A percentile compares a stretch with the other conserved stretches of the same genome.
Evolutionary conservation across 1,284 basidiomycete species (phyloP).

Genomic region (Cyathus olla): DNA sequence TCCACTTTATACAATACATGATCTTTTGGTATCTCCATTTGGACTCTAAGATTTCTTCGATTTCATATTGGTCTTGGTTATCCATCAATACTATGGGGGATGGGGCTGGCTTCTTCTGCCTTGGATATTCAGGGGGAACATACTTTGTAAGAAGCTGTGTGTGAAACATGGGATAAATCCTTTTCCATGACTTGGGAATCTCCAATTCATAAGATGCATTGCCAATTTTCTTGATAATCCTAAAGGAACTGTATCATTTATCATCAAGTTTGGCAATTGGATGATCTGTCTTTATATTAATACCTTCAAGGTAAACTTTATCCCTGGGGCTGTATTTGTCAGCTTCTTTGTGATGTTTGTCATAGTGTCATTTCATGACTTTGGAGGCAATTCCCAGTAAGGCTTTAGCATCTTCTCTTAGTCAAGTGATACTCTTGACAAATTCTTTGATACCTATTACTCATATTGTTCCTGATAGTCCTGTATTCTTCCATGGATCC

Average conservation of each 20-base stretch:
- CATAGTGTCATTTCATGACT: constrained; percentile 3
- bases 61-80: no score
- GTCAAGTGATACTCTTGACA: background rate
- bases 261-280: constrained; percentile 18
- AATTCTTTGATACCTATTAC: background rate
- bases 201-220: constrained; percentile 7
- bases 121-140: no score
- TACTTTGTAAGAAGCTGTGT: no score
- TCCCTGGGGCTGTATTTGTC: constrained; percentile 5
- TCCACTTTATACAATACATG: no score
- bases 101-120: no score
- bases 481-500: no score
- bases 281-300: constrained; percentile 6
- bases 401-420: background rate
- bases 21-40: no score
- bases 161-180: no score
- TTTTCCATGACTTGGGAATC: no score
- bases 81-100: no score
- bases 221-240: constrained; percentile 7
- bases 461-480: background rate
- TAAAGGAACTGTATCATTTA: constrained; percentile 19
- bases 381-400: background rate
- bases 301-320: constrained; percentile 11
- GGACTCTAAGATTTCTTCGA: no score
- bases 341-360: background rate